Conservation (phyloP, 441 rosid genomes). For the Syzygium malaccense region DNA sequence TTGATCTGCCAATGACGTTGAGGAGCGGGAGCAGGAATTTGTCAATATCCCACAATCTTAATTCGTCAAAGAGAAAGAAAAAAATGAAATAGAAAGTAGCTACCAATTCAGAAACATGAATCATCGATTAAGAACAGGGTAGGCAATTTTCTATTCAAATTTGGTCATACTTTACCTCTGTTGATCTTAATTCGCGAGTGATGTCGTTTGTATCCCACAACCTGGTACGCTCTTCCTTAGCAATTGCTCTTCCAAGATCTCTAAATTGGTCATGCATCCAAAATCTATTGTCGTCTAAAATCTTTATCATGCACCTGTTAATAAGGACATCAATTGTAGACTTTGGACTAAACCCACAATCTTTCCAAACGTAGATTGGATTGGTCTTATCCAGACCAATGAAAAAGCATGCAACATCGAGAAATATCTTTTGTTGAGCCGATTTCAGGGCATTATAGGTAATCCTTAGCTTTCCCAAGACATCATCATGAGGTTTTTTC, state of each 20-base stretch:
- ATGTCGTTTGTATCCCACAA: neutral
- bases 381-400: neutral
- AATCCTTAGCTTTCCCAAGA: neutral
- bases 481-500: neutral
- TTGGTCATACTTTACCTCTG: neutral
- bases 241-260: neutral
- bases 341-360: neutral
- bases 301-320: neutral
- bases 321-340: neutral
- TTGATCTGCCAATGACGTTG: neutral
- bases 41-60: neutral
- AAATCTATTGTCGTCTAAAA: neutral
- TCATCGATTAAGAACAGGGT: neutral
- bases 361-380: neutral
- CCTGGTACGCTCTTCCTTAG: neutral
- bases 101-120: neutral
- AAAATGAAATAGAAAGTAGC: neutral
- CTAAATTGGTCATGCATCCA: neutral
- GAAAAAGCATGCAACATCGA: neutral
- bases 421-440: neutral
- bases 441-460: neutral
- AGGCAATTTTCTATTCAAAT: neutral
- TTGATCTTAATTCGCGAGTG: neutral
- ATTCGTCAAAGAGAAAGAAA: neutral
- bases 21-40: neutral